Percentiles rank a stretch among this genome's conserved stretches.
Conservation (phyloP, 148 eudicot genomes). For the Hydrangea macrophylla region DNA sequence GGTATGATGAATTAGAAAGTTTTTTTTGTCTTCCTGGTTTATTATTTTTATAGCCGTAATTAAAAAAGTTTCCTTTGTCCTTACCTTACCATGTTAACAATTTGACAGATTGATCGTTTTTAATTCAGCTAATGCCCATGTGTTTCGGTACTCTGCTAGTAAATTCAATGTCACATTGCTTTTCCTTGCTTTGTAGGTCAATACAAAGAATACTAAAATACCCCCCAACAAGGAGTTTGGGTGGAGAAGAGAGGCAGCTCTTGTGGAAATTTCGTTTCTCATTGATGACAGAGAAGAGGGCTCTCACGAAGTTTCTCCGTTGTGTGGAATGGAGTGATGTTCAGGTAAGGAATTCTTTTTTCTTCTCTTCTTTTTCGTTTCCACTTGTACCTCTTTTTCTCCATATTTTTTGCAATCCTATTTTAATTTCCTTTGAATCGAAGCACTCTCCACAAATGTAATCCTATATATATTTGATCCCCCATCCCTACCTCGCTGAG, state of each 20-base stretch:
- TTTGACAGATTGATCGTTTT: not conserved
- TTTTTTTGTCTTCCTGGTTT: too few relatives aligned
- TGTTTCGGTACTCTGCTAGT: not conserved
- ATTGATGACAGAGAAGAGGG: conserved; percentile 90
- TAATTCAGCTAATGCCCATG: conserved; percentile 2
- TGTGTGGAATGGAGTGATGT: conserved; percentile 99
- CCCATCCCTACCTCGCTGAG: too few relatives aligned
- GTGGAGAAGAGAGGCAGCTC: conserved; percentile 93
- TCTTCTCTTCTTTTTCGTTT: too few relatives aligned
- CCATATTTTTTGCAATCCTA: not conserved
- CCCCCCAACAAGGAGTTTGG: conserved; percentile 93
- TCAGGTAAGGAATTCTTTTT: conserved; percentile 47
- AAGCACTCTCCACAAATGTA: too few relatives aligned
- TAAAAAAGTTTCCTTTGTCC: not conserved
- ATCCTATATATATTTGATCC: too few relatives aligned
- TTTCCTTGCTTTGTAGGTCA: conserved; percentile 49
- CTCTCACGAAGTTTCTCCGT: conserved; percentile 89
- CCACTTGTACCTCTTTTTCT: not conserved
- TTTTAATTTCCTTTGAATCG: not conserved
- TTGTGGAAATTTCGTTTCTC: conserved; percentile 99
- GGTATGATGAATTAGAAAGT: too few relatives aligned
- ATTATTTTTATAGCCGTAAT: not conserved
- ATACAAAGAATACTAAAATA: conserved; percentile 84
- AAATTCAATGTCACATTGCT: conserved; percentile 11
- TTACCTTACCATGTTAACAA: too few relatives aligned